These are phyloP conservation scores for Solanum paucissectum DNA, from an alignment of 257 asterid species.

Conservation along the genomic window DNA sequence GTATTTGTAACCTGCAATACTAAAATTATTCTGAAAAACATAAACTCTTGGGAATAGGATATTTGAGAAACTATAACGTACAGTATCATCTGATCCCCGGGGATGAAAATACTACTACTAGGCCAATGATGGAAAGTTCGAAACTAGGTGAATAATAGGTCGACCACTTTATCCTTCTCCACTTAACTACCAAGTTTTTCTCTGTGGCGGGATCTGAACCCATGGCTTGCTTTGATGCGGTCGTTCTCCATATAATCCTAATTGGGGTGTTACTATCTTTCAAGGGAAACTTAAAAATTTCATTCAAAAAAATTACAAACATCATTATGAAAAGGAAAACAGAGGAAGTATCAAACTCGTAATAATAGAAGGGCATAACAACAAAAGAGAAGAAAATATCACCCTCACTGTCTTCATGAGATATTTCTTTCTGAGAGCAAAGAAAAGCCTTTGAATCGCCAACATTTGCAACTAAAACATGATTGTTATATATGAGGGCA, in stretches of 20 bases:
- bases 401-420: not conserved
- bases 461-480: constrained; percentile 1
- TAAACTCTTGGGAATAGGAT: not conserved
- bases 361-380: not conserved
- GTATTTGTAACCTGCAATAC: not conserved
- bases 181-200: not conserved
- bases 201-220: not conserved
- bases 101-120: not conserved
- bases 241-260: not conserved
- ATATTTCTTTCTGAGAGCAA: not conserved
- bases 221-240: not conserved
- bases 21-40: not conserved
- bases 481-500: not conserved
- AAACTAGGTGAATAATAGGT: not conserved
- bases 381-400: not conserved
- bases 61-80: not conserved
- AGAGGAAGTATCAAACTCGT: not conserved
- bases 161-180: not conserved
- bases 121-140: not conserved
- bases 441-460: not conserved
- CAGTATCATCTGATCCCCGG: not conserved
- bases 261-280: not conserved
- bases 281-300: not conserved
- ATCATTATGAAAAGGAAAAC: not conserved
- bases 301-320: not conserved